These are phyloP conservation scores for Leishmania tropica DNA, from an alignment of 208 protist species.

Conservation along the genomic window DNA sequence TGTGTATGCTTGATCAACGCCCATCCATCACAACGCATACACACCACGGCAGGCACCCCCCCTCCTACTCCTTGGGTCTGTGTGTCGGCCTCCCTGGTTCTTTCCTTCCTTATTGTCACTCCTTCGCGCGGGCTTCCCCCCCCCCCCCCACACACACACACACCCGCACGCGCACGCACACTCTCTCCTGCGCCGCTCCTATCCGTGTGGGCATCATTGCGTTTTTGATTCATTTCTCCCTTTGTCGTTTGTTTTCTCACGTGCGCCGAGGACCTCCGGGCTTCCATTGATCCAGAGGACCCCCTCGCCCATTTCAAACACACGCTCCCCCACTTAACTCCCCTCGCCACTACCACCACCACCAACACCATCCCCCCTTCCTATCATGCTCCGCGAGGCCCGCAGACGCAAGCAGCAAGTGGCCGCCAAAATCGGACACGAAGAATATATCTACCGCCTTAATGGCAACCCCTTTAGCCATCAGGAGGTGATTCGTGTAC, in stretches of 20 bases:
- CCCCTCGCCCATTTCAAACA: constrained; percentile 17
- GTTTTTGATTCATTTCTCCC: background rate
- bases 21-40: too few species aligned
- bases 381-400: constrained; percentile 50
- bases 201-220: background rate
- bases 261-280: background rate
- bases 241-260: background rate
- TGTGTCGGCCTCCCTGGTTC: background rate
- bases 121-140: background rate
- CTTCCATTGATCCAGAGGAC: background rate
- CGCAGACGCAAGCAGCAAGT: constrained; percentile 65
- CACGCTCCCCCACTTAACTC: background rate
- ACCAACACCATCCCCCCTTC: too few species aligned
- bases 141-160: too few species aligned
- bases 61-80: background rate
- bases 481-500: constrained; percentile 22
- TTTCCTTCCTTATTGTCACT: background rate
- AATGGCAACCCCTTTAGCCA: constrained; percentile 38
- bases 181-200: background rate
- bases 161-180: background rate
- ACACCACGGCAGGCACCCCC: too few species aligned
- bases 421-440: constrained; percentile 84
- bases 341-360: background rate
- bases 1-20: background rate
- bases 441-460: constrained; percentile 75